Evolutionary conservation across 2,329 filamentous ascomycete genomes (phyloP).

Genomic region (Hypoxylon sp.): DNA sequence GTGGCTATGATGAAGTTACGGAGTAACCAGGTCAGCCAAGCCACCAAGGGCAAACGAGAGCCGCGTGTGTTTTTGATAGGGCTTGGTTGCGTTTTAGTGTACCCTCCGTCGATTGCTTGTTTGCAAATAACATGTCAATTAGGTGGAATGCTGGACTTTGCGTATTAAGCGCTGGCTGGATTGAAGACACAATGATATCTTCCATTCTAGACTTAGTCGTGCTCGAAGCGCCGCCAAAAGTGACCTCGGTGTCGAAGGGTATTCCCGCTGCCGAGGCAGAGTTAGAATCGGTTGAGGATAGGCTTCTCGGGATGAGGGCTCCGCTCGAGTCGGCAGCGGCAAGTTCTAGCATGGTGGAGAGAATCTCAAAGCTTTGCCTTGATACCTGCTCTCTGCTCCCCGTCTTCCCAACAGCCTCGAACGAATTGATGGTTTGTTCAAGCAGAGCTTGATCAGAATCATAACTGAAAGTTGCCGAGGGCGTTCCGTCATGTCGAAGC

Average conservation of each 20-base stretch:
- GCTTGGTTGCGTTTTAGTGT: slow-evolving; percentile 1
- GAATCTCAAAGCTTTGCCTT: slow-evolving; percentile 4
- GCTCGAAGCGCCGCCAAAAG: neutral
- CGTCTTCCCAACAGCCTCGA: slow-evolving; percentile 9
- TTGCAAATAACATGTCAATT: slow-evolving; percentile 5
- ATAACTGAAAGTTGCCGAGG: neutral
- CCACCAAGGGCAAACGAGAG: neutral
- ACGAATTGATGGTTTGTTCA: slow-evolving; percentile 10
- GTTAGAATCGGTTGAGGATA: neutral
- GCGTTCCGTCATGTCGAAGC: slow-evolving; percentile 5
- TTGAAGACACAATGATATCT: slow-evolving; percentile 20
- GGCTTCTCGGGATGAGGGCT: neutral
- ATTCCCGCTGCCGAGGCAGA: neutral
- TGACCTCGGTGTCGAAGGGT: neutral
- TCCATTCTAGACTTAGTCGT: slow-evolving; percentile 1
- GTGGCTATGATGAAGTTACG: neutral
- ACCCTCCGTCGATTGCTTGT: neutral
- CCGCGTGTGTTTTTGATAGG: neutral
- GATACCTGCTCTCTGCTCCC: slow-evolving; percentile 7
- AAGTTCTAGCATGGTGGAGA: slow-evolving; percentile 18
- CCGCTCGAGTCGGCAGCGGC: neutral
- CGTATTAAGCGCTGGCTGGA: slow-evolving; percentile 14
- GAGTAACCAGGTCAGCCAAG: neutral
- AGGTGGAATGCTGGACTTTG: slow-evolving; percentile 9
- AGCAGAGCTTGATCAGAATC: slow-evolving; percentile 11